Evolutionary conservation across 2,329 filamentous ascomycete species (phyloP), one percentile per base, ranked within the genome.

Genomic region (Sporothrix globosa): DNA sequence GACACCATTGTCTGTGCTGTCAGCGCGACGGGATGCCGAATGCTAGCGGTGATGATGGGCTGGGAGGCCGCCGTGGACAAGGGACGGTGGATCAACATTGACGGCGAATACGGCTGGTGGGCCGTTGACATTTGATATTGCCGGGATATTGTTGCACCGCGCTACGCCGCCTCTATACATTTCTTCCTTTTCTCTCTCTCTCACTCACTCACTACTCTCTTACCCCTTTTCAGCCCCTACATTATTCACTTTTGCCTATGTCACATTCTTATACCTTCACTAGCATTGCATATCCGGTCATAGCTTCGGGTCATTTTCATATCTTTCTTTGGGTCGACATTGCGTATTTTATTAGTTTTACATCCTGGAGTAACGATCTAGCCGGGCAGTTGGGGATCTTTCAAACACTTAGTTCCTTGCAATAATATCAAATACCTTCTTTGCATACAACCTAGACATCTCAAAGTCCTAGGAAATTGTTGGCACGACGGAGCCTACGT

Each of bases 31-130:
- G 88, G 87, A 0, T 97, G 93, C 78, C 86, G 92, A 27, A 76
- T 96, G 68, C 78, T 96, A 73, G 93, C 87, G 2, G 92, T 97
- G 53, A 93, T 96, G 90, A 88, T 96, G 88, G 93, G 93, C 0
- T 94, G 92, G 91, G 90, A 94, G 50, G 84, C 83, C 41, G 88
- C 86, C 5, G 84, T 93, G 72, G 82, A 82, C 46, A 79, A 83
- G 21, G 84, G 83, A 1, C 83, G 84, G 58, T 96, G 92, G 91
- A 83, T 88, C 71, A 96, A 96, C 79, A 86, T 97, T n/a, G 92
- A 95, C 77, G 90, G 90, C 1, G 84, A 85, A 14, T 88, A 86
- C 74, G 83, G 83, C 14, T 92, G 91, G 91, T 75, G 70, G 72
- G 68, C 74, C 1, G 71, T 71, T 6, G 68, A 70, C 39, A 56